phyloP scores from a whole-genome alignment of 2,329 filamentous ascomycete genomes.

The Pezicula rhizophila region DNA sequence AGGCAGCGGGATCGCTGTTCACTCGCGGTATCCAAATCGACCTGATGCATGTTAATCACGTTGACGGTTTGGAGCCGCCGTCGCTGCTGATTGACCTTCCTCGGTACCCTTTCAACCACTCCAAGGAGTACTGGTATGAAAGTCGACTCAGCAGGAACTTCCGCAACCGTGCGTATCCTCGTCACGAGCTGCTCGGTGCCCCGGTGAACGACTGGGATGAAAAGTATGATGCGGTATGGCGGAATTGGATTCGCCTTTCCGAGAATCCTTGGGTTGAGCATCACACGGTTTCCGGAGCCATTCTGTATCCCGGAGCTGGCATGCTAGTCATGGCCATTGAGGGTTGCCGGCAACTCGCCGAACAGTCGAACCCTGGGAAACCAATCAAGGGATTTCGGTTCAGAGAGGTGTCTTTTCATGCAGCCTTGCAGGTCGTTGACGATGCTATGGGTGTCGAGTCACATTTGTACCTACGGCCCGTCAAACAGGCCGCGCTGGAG shows the following conservation, averaged over 20 bases:
- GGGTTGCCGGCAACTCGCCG: slow-evolving; percentile 10
- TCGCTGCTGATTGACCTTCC: slow-evolving; percentile 30
- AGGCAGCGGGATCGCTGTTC: slow-evolving; percentile 2
- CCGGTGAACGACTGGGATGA: slow-evolving; percentile 10
- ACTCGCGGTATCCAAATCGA: background rate
- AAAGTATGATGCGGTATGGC: slow-evolving; percentile 18
- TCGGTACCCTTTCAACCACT: slow-evolving; percentile 46
- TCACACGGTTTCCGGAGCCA: slow-evolving; percentile 14
- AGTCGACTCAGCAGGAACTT: background rate
- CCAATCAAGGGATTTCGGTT: slow-evolving; percentile 34
- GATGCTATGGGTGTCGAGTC: background rate
- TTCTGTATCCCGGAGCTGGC: slow-evolving; percentile 23
- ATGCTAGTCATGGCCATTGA: slow-evolving; percentile 26
- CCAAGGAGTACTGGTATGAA: slow-evolving; percentile 44
- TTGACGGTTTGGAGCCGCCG: background rate
- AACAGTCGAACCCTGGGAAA: background rate
- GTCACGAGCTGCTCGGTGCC: slow-evolving; percentile 19
- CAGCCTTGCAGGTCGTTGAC: background rate
- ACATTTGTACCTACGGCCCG: background rate
- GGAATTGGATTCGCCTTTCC: slow-evolving; percentile 17
- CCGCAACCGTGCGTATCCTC: background rate
- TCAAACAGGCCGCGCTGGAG: slow-evolving; percentile 7
- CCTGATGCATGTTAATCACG: slow-evolving; percentile 1
- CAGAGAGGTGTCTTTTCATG: slow-evolving; percentile 28
- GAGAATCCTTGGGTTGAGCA: slow-evolving; percentile 23